A percentile compares a stretch with the other conserved stretches of the same genome.
Conservation (phyloP, 352 stramenopile genomes). For the Albugo laibachii region DNA sequence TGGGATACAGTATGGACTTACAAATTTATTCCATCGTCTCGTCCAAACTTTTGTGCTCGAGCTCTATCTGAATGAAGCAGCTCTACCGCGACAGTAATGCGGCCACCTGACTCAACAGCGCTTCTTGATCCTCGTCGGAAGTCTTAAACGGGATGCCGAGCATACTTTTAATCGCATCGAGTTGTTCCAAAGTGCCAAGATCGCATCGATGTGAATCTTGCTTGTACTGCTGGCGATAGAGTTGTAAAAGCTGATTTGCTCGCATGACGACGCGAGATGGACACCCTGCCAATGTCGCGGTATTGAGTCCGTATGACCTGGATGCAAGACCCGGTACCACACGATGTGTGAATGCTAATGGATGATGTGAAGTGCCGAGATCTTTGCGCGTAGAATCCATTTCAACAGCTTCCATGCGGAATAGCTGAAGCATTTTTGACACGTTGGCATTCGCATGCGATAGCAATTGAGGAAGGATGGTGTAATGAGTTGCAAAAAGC, state of each 20-base stretch:
- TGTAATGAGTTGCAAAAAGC: constrained; percentile 77
- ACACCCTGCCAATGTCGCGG: constrained; percentile 45
- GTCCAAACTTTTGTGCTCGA: too few relatives aligned
- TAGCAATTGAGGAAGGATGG: constrained; percentile 25
- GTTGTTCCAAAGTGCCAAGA: too few relatives aligned
- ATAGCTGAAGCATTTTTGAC: constrained; percentile 19
- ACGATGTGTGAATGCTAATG: constrained; percentile 59
- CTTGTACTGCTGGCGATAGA: too few relatives aligned
- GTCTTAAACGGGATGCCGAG: too few relatives aligned
- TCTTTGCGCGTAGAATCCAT: constrained; percentile 1
- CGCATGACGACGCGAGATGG: constrained; percentile 21
- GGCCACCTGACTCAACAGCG: too few relatives aligned
- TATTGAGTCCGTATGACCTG: constrained; percentile 67
- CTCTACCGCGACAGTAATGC: too few relatives aligned
- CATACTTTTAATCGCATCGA: too few relatives aligned
- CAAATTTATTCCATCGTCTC: too few relatives aligned
- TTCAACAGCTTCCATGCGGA: constrained; percentile 54
- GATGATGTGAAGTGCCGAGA: not conserved
- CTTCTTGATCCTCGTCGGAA: too few relatives aligned
- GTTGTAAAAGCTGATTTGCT: constrained; percentile 12
- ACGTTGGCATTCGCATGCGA: constrained; percentile 5
- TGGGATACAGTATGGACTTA: too few relatives aligned
- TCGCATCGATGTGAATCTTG: too few relatives aligned
- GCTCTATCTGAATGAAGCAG: too few relatives aligned
- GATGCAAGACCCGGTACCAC: constrained; percentile 42